Evolutionary conservation across 2,329 filamentous ascomycete genomes (phyloP), one percentile per base, ranked within the genome.

Genomic region (Trichophyton mentagrophytes): DNA sequence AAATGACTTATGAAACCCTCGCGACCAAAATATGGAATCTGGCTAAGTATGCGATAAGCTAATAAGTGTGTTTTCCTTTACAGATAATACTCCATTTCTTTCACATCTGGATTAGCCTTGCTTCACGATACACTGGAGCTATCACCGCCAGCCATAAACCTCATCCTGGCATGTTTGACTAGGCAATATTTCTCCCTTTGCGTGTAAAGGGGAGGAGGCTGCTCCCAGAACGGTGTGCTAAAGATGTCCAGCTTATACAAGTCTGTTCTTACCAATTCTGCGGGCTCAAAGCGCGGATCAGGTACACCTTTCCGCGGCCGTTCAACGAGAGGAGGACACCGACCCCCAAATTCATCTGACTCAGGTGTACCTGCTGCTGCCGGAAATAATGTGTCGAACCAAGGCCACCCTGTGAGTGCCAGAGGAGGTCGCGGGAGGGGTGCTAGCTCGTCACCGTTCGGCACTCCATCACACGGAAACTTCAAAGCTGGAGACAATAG

Each of bases 171-270:
- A 55, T 55, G 51, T 33, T 20, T 30, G 27, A 38, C 25, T 55
- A 55, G 51, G 33, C 20, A 9, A 15, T 11, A 25, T 55, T 38
- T 55, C 51, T 33, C 51, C 13, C 51, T 36, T 55, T 55, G 51
- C 15, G 13, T 27, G 8, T 55, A 55, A 55, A 55, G 30, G 49
- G 51, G 51, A 51, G 27, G 51, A 25, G 25, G 7, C 27, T 15
- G n/a, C 30, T 20, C 51, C 51, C 13, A 20, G 27, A 17, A 8
- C n/a, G n/a, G 27, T n/a, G 51, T 17, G 25, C 33, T 22, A 27
- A 44, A 44, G 40, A 57, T 57, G 55, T 57, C 55, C 22, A 57
- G 36, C 36, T 22, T 57, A 11, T 57, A 42, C 27, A 57, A 57
- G n/a, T 57, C 55, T 7, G 55, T 44, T 25, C 55, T 44, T 44